phyloP scores from a whole-genome alignment of 31 red algal species.

The Endocladia muricata region DNA sequence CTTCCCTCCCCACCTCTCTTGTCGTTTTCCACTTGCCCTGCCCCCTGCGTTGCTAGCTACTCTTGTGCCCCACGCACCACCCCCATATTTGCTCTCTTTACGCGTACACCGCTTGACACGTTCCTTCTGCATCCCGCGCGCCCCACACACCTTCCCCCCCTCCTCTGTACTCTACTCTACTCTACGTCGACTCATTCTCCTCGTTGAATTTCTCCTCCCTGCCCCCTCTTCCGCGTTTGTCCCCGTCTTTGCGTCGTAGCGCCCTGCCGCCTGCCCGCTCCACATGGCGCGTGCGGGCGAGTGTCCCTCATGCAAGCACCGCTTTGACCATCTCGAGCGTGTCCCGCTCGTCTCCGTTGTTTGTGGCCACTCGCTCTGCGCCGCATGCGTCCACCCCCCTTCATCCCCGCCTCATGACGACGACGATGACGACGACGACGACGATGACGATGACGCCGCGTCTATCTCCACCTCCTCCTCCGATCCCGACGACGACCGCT shows the following conservation, averaged over 20 bases:
- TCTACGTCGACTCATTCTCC: not conserved
- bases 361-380: conserved; percentile 54
- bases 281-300: conserved; percentile 40
- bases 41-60: not conserved
- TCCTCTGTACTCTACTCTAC: not conserved
- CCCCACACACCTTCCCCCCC: not conserved
- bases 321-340: conserved; percentile 26
- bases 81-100: not conserved
- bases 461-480: conserved; percentile 51
- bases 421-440: conserved; percentile 10
- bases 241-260: not conserved
- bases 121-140: too few species aligned
- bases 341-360: conserved; percentile 61
- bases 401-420: too few species aligned
- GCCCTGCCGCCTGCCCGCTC: not conserved
- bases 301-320: conserved; percentile 33
- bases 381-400: conserved; percentile 18
- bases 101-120: not conserved
- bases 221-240: not conserved
- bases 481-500: conserved; percentile 37
- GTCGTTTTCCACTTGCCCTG: too few species aligned
- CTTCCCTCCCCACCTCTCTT: too few species aligned
- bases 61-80: not conserved
- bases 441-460: conserved; percentile 16
- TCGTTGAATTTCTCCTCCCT: not conserved